Evolutionary conservation across 306 rosid species (phyloP).

Genomic region (Prunus fruticosa): DNA sequence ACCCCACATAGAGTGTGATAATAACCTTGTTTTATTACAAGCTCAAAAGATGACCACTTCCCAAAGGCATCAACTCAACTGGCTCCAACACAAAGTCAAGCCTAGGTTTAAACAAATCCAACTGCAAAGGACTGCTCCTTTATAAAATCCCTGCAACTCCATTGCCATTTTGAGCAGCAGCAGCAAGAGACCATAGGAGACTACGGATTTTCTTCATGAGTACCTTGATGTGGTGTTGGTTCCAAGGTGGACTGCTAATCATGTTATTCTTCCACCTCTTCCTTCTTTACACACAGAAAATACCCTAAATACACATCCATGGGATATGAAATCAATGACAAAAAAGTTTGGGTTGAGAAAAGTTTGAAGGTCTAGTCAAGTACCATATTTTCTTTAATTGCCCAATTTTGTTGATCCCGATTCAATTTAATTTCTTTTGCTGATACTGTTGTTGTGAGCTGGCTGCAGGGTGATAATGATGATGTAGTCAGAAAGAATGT

Average conservation of each 20-base stretch:
- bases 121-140: neutral
- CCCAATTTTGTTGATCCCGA: too few relatives aligned
- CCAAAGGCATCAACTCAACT: too few relatives aligned
- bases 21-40: too few relatives aligned
- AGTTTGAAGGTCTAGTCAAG: conserved; percentile 63
- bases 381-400: neutral
- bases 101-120: neutral
- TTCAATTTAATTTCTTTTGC: neutral
- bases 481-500: conserved; percentile 23
- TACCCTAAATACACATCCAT: conserved; percentile 61
- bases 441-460: neutral
- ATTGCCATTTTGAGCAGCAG: too few relatives aligned
- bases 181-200: neutral
- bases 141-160: neutral
- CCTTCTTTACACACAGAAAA: conserved; percentile 51
- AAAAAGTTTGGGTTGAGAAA: conserved; percentile 65
- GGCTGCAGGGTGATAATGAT: conserved; percentile 40
- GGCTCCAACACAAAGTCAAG: too few relatives aligned
- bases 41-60: too few relatives aligned
- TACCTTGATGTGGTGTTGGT: conserved; percentile 67
- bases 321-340: conserved; percentile 76
- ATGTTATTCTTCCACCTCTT: conserved; percentile 66
- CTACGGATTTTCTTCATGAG: conserved; percentile 50
- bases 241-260: conserved; percentile 61
- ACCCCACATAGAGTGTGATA: too few relatives aligned